Evolutionary conservation across 306 rosid genomes (phyloP), one percentile per base, ranked within the genome.

Genomic region (Castanea mollissima): DNA sequence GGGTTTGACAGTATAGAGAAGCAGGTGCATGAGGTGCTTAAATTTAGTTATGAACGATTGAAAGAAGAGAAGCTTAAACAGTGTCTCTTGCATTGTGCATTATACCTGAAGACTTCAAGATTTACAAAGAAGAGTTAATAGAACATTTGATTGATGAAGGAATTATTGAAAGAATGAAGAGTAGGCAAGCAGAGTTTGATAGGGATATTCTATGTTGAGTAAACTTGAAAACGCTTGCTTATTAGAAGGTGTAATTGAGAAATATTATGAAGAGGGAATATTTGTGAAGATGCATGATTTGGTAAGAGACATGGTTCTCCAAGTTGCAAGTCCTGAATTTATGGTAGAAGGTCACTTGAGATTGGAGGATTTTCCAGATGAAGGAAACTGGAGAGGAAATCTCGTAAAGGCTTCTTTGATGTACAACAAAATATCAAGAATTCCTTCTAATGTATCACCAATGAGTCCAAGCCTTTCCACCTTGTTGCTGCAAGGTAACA

Each of bases 101-200:
- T 85, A 32, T 85, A 76, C 58, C 83, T 7, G 74, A 82, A 75
- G 88, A 67, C 54, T 76, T 68, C 34, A 69, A 34, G 54, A 82
- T 85, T 25, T 25, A 64, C 62, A 78, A 79, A 27, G 68, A 71
- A 4, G 54, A 55, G 32, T 67, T 85, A 74, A 79, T 79, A 25
- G 81, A 76, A 6, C 58, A 35, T 15, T 82, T 80, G 6, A 59
- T 74, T 67, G 79, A 78, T 14, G 79, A 78, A 67, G 71, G 82
- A 67, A 73, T 82, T 32, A 31, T 82, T 1, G 21, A 76, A n/a
- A 80, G 81, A 21, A 64, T 23, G 74, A 82, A 15, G 19, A 79
- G 74, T 29, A 51, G 81, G 82, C 69, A 70, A 54, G 74, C 60
- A 0, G 41, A n/a, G 41, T 71, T 52, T 62, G 55, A 71, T 81